A percentile compares a stretch with the other conserved stretches of the same genome.
Conservation (phyloP, 2,329 filamentous ascomycete genomes). For the Ophiocordyceps polyrhachis-furcata region DNA sequence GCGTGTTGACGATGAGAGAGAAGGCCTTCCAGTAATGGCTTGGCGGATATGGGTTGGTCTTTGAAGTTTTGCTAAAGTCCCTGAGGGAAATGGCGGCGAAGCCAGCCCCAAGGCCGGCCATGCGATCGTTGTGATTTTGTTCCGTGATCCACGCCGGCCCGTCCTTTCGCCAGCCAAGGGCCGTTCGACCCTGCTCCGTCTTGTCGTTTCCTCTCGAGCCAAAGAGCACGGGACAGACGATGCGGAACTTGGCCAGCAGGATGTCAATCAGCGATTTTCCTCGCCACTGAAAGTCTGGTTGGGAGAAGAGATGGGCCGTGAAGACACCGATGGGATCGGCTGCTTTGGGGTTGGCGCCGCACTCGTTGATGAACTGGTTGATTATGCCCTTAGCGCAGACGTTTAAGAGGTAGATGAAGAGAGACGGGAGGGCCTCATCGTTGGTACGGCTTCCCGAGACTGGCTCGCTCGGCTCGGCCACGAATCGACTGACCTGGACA, state of each 20-base stretch:
- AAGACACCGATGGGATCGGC: conserved; percentile 70
- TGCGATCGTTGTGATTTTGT: conserved; percentile 61
- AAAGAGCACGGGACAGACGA: conserved; percentile 69
- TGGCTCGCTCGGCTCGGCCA: conserved; percentile 25
- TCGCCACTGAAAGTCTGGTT: conserved; percentile 46
- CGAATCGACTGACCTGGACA: conserved; percentile 35
- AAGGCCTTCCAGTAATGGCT: conserved; percentile 69
- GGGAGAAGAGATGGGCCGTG: conserved; percentile 55
- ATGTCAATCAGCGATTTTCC: conserved; percentile 59
- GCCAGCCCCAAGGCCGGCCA: conserved; percentile 68
- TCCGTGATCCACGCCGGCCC: conserved; percentile 42
- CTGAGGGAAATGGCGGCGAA: conserved; percentile 70
- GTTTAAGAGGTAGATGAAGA: conserved; percentile 60
- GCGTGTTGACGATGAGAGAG: conserved; percentile 58
- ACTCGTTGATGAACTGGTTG: conserved; percentile 50
- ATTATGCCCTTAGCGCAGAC: conserved; percentile 58
- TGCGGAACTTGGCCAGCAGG: conserved; percentile 66
- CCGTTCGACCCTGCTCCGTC: conserved; percentile 44
- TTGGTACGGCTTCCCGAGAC: conserved; percentile 32
- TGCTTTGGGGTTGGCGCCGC: conserved; percentile 39
- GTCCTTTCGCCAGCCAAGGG: conserved; percentile 57
- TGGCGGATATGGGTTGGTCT: conserved; percentile 58
- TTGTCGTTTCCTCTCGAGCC: conserved; percentile 61
- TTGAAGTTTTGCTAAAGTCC: conserved; percentile 54
- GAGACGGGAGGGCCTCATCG: conserved; percentile 35